Percentiles rank a stretch among this genome's conserved stretches.
phyloP scores from a whole-genome alignment of 2,329 filamentous ascomycete species.

The Aspergillus glaucus region DNA sequence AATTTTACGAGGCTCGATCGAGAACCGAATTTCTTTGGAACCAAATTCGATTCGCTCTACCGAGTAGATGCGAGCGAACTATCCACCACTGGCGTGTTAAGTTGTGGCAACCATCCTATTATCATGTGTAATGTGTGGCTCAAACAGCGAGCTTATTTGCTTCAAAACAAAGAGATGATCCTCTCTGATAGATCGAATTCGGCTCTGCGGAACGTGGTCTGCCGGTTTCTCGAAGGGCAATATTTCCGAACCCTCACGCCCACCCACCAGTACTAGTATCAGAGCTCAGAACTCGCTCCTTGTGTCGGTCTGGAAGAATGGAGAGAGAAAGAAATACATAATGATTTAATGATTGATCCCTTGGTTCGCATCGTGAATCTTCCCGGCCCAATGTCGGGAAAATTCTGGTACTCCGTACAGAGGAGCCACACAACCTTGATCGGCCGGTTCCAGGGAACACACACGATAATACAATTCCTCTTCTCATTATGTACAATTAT shows the following conservation, averaged over 20 bases:
- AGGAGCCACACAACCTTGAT: background rate
- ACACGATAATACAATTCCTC: background rate
- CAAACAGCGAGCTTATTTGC: conserved; percentile 6
- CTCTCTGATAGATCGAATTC: conserved; percentile 10
- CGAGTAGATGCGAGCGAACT: too few relatives aligned
- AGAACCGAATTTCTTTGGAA: too few relatives aligned
- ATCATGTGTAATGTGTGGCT: background rate
- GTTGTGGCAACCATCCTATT: too few relatives aligned
- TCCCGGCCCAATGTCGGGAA: background rate
- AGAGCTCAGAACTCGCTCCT: too few relatives aligned
- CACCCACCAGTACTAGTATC: too few relatives aligned
- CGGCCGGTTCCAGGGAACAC: background rate
- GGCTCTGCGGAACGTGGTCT: conserved; percentile 12
- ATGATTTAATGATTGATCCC: background rate
- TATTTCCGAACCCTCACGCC: background rate
- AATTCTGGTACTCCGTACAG: background rate
- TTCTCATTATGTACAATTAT: background rate
- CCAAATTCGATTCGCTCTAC: too few relatives aligned
- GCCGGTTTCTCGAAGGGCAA: conserved; percentile 7
- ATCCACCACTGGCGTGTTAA: too few relatives aligned
- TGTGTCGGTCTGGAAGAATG: too few relatives aligned
- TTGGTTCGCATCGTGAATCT: background rate
- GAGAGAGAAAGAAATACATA: background rate
- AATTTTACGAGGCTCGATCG: background rate
- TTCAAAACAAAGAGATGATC: conserved; percentile 3